Conservation (phyloP, 225 moss, liverwort and hornwort genomes). For the Marchantia polymorpha region DNA sequence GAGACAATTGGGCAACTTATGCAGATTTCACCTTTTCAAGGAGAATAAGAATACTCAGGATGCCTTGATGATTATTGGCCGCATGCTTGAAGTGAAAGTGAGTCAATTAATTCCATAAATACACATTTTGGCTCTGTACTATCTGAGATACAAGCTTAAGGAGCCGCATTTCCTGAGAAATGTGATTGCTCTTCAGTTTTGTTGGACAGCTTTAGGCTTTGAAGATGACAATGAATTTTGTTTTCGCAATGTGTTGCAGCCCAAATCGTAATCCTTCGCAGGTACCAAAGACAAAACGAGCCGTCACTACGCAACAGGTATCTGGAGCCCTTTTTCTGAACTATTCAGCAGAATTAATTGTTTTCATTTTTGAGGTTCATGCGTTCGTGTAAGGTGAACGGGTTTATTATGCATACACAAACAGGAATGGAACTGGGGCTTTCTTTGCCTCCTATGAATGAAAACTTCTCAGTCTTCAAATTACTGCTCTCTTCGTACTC, state of each 20-base stretch:
- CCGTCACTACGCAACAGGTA: slow-evolving; percentile 94
- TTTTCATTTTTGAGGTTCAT: not conserved
- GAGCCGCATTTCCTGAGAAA: not conserved
- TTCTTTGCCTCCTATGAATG: not conserved
- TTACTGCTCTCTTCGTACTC: not conserved
- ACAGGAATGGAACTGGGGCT: not conserved
- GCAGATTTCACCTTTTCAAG: slow-evolving; percentile 83
- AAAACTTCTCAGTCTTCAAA: not conserved
- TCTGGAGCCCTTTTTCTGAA: not conserved
- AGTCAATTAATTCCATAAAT: not conserved
- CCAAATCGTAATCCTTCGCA: slow-evolving; percentile 89
- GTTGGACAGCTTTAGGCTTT: not conserved
- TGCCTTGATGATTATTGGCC: slow-evolving; percentile 77
- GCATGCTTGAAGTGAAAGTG: slow-evolving; percentile 89
- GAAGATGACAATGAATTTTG: not conserved
- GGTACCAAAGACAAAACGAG: slow-evolving; percentile 99
- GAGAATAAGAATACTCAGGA: slow-evolving; percentile 99
- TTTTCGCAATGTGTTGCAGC: slow-evolving; percentile 45
- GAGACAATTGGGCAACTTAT: not conserved
- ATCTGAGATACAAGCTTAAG: not conserved
- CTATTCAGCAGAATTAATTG: not conserved
- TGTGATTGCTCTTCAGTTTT: not conserved
- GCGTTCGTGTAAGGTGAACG: not conserved
- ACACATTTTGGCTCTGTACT: not conserved
- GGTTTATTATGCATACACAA: not conserved